Evolutionary conservation across 768 basidiomycete species (phyloP).

Genomic region (Pleurotus salmoneostramineus): DNA sequence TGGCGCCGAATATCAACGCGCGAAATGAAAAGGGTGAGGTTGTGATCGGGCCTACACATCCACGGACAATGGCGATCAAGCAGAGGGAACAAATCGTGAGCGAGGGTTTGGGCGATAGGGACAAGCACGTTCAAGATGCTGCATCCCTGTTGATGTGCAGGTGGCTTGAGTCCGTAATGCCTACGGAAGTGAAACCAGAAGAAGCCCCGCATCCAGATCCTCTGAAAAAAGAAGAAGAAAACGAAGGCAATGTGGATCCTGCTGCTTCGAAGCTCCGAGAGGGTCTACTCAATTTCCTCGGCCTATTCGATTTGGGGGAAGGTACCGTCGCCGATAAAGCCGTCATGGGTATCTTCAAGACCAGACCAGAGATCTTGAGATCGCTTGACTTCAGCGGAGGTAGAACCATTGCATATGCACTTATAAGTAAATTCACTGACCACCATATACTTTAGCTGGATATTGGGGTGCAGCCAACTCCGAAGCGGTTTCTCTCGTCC

Average conservation of each 20-base stretch:
- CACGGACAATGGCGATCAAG: slow-evolving; percentile 57
- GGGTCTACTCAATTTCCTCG: slow-evolving; percentile 44
- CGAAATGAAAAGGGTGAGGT: slow-evolving; percentile 16
- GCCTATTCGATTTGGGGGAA: slow-evolving; percentile 56
- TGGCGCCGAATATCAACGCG: slow-evolving; percentile 36
- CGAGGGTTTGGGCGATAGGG: slow-evolving; percentile 85
- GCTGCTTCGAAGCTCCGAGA: slow-evolving; percentile 23
- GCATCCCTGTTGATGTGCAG: slow-evolving; percentile 65
- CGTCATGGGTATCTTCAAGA: slow-evolving; percentile 66
- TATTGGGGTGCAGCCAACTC: slow-evolving; percentile 74
- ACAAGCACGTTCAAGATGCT: slow-evolving; percentile 65
- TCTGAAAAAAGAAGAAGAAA: slow-evolving; percentile 17
- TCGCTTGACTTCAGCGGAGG: slow-evolving; percentile 59
- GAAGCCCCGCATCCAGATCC: slow-evolving; percentile 19
- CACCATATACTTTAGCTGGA: slow-evolving; percentile 20
- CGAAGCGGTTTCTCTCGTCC: slow-evolving; percentile 75
- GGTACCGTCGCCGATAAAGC: slow-evolving; percentile 70
- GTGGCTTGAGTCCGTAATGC: slow-evolving; percentile 69
- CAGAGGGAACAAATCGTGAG: slow-evolving; percentile 78
- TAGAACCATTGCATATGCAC: not conserved
- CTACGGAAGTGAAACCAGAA: slow-evolving; percentile 29
- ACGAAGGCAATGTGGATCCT: slow-evolving; percentile 9
- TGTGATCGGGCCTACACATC: slow-evolving; percentile 55
- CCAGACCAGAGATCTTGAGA: slow-evolving; percentile 61
- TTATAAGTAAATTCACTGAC: not conserved